Conservation (phyloP, 2,329 filamentous ascomycete genomes). For the Lasiodiplodia hormozganensis region DNA sequence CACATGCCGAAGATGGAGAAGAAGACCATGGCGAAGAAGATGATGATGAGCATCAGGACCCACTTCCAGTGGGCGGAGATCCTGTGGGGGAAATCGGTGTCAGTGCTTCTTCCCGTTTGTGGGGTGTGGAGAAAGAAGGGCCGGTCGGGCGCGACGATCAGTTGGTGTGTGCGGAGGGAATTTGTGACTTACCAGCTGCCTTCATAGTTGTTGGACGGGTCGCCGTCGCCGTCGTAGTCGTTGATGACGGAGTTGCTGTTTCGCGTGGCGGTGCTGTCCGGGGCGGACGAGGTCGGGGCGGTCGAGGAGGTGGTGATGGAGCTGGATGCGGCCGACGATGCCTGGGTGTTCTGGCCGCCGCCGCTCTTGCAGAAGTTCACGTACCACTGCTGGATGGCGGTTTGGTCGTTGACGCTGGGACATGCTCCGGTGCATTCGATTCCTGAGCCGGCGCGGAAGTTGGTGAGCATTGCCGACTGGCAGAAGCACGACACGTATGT, state of each 20-base stretch:
- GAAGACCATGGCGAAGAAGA: constrained; percentile 71
- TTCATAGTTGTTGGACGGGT: constrained; percentile 34
- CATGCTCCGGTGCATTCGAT: constrained; percentile 69
- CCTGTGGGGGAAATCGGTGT: constrained; percentile 53
- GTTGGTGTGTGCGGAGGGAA: not conserved
- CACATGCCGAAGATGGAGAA: constrained; percentile 66
- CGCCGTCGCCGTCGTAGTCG: constrained; percentile 35
- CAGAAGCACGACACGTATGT: constrained; percentile 79
- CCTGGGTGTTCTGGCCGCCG: constrained; percentile 14
- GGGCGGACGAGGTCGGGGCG: not conserved
- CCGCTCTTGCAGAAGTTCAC: constrained; percentile 63
- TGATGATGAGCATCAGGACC: constrained; percentile 80
- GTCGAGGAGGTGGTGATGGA: constrained; percentile 36
- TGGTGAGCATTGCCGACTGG: constrained; percentile 65
- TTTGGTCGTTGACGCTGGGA: constrained; percentile 58
- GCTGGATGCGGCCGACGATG: constrained; percentile 39
- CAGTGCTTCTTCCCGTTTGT: not conserved
- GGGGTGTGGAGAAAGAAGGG: not conserved
- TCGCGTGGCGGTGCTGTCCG: constrained; percentile 29
- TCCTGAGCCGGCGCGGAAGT: constrained; percentile 51
- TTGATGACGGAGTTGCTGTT: constrained; percentile 35
- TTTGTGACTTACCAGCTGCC: constrained; percentile 33
- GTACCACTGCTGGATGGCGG: constrained; percentile 74
- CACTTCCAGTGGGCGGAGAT: constrained; percentile 75
- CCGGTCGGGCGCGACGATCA: not conserved